Base-by-base conservation (phyloP, 2,329 filamentous ascomycete species). In the Aspergillus aculeatus region DNA sequence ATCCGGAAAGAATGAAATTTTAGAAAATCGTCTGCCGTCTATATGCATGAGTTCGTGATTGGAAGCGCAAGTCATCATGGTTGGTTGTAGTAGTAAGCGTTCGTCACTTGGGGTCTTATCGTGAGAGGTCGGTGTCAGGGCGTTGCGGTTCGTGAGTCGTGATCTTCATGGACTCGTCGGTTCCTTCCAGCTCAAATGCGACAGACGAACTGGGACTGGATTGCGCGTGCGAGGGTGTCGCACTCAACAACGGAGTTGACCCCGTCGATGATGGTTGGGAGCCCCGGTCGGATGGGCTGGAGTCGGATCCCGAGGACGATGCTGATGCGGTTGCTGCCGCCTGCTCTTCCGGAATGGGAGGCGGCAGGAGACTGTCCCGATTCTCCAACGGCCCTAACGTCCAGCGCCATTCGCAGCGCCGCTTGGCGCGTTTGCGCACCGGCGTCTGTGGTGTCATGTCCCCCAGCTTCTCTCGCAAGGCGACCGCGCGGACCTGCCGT, bases 361-460 rank as follows among this genome's bases (percentile, higher is more conserved):
- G 29, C 21, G 52, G 29, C 12, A 60, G 49, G 19, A 32, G n/a
- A 16, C 16, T 32, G 26, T 47, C 41, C 19, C 52, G 24, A 2
- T 54, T 32, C n/a, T 72, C 66, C 29, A 82, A 62, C 11, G 82
- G 78, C 1, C 80, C 82, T 11, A 86, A 70, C 1, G 84, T 86
- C 84, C 84, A 86, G 50, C 78, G 75, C 84, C 84, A 86, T 65
- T 84, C 79, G 21, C 83, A 71, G 26, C 79, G 79, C 44, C 81
- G 77, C 68, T 86, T 86, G 61, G 75, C 77, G 24, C 82, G 80
- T 16, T 80, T 78, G 21, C 82, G 81, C 16, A 82, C 77, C 4
- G 83, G 83, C 3, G 83, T 85, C 54, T 80, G 77, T 0, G 82
- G 82, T 2, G 78, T 80, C 49, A 76, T 71, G n/a, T 69, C 35